Percentiles rank a stretch among this genome's conserved stretches.
phyloP scores from a whole-genome alignment of 768 basidiomycete species.

The Naematelia aurantialba region DNA sequence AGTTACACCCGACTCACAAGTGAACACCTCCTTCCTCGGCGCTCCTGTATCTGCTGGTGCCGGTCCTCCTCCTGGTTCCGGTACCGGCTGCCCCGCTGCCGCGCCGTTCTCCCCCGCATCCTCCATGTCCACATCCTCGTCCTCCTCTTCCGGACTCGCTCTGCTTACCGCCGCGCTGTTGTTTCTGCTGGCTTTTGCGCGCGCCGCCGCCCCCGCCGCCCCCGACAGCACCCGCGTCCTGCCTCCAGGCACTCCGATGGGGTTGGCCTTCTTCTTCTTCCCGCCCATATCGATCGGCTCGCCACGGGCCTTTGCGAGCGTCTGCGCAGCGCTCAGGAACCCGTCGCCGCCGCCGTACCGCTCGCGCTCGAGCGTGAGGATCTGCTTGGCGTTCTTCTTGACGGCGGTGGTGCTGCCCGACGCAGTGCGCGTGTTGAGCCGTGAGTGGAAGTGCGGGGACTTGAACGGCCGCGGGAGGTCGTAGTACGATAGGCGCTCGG shows the following conservation, averaged over 20 bases:
- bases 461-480: slow-evolving; percentile 39
- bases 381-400: slow-evolving; percentile 46
- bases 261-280: slow-evolving; percentile 32
- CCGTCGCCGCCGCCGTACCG: slow-evolving; percentile 37
- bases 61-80: slow-evolving; percentile 15
- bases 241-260: slow-evolving; percentile 1
- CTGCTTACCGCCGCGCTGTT: no score
- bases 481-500: slow-evolving; percentile 31
- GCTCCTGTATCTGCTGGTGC: slow-evolving; percentile 10
- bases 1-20: slow-evolving; percentile 41
- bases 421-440: slow-evolving; percentile 26
- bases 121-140: slow-evolving; percentile 7
- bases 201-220: slow-evolving; percentile 5
- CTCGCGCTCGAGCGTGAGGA: slow-evolving; percentile 41
- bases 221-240: slow-evolving; percentile 6
- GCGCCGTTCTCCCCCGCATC: slow-evolving; percentile 2
- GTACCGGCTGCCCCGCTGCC: slow-evolving; percentile 12
- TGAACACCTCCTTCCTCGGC: slow-evolving; percentile 42
- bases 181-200: not conserved
- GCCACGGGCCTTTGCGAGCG: slow-evolving; percentile 28
- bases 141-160: slow-evolving; percentile 22
- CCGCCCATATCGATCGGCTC: slow-evolving; percentile 30
- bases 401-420: slow-evolving; percentile 18
- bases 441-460: slow-evolving; percentile 24
- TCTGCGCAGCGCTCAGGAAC: slow-evolving; percentile 33